These are phyloP conservation scores for Colletotrichum zoysiae DNA, from an alignment of 2,329 filamentous ascomycete genomes.

Conservation along the genomic window DNA sequence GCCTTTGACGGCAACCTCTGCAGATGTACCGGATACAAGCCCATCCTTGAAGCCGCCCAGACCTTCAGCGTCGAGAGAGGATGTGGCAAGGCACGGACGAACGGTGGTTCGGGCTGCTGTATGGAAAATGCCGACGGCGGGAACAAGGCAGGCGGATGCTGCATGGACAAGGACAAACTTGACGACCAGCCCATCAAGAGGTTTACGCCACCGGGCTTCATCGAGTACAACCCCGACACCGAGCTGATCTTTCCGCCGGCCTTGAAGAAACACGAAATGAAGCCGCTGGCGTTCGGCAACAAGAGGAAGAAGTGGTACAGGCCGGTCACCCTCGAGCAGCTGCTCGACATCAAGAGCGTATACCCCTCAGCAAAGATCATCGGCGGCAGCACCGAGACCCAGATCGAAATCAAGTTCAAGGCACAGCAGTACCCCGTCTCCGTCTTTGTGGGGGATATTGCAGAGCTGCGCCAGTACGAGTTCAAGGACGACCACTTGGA, in stretches of 20 bases:
- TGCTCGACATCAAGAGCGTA: slow-evolving; percentile 90
- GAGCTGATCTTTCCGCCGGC: slow-evolving; percentile 94
- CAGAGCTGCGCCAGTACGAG: slow-evolving; percentile 85
- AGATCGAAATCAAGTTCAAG: slow-evolving; percentile 99
- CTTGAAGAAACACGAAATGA: slow-evolving; percentile 85
- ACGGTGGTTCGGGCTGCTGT: slow-evolving; percentile 73
- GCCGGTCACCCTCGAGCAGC: slow-evolving; percentile 85
- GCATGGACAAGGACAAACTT: slow-evolving; percentile 70
- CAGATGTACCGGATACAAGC: slow-evolving; percentile 93
- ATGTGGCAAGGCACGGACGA: slow-evolving; percentile 64
- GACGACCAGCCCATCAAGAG: slow-evolving; percentile 69
- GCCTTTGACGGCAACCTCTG: slow-evolving; percentile 98
- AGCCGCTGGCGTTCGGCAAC: slow-evolving; percentile 89
- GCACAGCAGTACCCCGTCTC: slow-evolving; percentile 90
- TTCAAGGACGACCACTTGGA: slow-evolving; percentile 88
- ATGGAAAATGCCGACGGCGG: slow-evolving; percentile 71
- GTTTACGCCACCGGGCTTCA: slow-evolving; percentile 91
- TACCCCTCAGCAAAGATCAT: slow-evolving; percentile 93
- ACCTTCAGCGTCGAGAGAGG: slow-evolving; percentile 76
- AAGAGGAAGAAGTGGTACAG: slow-evolving; percentile 95
- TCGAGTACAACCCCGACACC: slow-evolving; percentile 93
- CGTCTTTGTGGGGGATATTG: slow-evolving; percentile 92
- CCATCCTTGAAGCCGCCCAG: slow-evolving; percentile 93
- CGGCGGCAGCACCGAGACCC: slow-evolving; percentile 94
- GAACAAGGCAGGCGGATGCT: slow-evolving; percentile 68